Base-by-base conservation (phyloP, 2,329 filamentous ascomycete genomes). In the Paramyrothecium roridum region DNA sequence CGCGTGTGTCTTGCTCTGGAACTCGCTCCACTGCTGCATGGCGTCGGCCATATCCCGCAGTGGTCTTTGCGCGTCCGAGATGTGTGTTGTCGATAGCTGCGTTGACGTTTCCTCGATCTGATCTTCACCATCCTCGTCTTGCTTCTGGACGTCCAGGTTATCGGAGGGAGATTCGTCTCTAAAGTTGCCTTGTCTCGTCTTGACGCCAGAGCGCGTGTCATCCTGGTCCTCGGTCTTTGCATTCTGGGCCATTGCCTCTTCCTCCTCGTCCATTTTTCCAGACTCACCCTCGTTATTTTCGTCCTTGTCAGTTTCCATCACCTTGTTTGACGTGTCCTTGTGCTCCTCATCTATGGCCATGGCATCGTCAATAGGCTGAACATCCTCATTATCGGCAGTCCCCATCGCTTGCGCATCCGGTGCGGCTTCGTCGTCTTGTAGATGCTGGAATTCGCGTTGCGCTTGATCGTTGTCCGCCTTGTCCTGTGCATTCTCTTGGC, bases 361-460 rank as follows among this genome's bases (percentile, higher is more conserved):
- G 50, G 89, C 85, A 62, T 97, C 90, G 65, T 98, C 91, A 54
- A 99, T 81, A 8, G 90, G 87, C 62, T 87, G 87, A 3, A 89
- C 89, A 69, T 97, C 90, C 23, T 99, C 93, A 59, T 96, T 89
- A 12, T 85, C 89, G 6, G 93, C 91, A 43, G 90, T 88, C 34
- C 95, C 96, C 66, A 99, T 82, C 16, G 95, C 95, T 73, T 99
- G 95, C 2, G 91, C 87, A 55, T 97, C 93, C n/a, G 89, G 84
- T 53, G 87, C 81, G 26, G 87, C 84, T 30, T 95, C 83, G 57
- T 97, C 91, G 61, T 97, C 86, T 57, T 89, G 88, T 3, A 98
- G 78, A 73, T 99, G 95, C 74, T 98, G 92, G 67, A 97, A 97
- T 67, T 97, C 92, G n/a, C 84, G 84, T 66, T 88, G 81, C 11